These are phyloP conservation scores for Rhizopogon rudus DNA, from an alignment of 768 basidiomycete species.

Conservation along the genomic window DNA sequence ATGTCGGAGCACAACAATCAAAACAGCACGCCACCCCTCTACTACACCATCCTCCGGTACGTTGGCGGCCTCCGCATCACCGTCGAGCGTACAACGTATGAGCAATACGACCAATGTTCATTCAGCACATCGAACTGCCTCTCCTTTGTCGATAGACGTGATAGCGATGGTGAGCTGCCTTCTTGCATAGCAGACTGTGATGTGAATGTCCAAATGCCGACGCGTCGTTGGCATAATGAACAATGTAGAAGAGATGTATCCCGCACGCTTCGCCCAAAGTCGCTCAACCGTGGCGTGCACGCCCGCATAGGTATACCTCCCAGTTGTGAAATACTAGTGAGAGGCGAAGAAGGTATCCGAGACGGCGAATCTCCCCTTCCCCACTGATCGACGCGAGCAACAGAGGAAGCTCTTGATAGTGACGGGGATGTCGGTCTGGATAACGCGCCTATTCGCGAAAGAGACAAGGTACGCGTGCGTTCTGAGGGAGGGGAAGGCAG, in stretches of 20 bases:
- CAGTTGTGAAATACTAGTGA: conserved; percentile 16
- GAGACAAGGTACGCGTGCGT: conserved; percentile 9
- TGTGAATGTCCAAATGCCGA: conserved; percentile 74
- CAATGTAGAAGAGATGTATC: conserved; percentile 61
- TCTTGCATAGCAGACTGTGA: conserved; percentile 10
- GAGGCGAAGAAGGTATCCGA: background rate
- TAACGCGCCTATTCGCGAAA: conserved; percentile 24
- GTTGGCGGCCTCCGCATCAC: too few relatives aligned
- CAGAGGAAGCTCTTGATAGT: conserved; percentile 28
- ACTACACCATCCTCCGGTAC: conserved; percentile 31
- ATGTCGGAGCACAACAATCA: conserved; percentile 62
- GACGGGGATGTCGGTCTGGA: conserved; percentile 24
- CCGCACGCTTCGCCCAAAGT: conserved; percentile 14
- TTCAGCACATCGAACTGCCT: too few relatives aligned
- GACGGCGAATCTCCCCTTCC: too few relatives aligned
- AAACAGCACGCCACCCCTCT: conserved; percentile 82
- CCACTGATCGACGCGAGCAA: conserved; percentile 6
- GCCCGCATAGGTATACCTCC: conserved; percentile 10
- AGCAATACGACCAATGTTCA: too few relatives aligned
- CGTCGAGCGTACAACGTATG: too few relatives aligned
- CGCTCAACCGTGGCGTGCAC: conserved; percentile 13
- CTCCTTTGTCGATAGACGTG: conserved; percentile 12
- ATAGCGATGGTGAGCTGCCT: too few relatives aligned
- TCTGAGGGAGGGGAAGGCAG: conserved; percentile 19
- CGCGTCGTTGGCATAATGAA: conserved; percentile 66